Evolutionary conservation across 1,139 yeast species (phyloP).

Genomic region (Yamadazyma friedrichii): DNA sequence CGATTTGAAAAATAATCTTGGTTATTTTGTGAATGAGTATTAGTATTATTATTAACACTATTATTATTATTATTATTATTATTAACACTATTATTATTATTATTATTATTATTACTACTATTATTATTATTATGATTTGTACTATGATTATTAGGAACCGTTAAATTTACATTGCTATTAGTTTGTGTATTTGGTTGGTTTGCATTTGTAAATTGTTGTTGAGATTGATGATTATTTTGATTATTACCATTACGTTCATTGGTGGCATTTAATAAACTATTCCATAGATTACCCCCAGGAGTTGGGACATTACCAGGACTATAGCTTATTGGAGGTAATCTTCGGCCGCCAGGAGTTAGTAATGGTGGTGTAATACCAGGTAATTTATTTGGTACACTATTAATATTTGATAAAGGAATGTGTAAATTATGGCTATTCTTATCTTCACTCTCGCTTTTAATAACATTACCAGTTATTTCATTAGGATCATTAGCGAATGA

Average conservation of each 20-base stretch:
- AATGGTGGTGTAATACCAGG: slow-evolving; percentile 54
- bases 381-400: slow-evolving; percentile 22
- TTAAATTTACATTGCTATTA: background rate
- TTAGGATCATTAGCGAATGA: slow-evolving; percentile 71
- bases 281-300: slow-evolving; percentile 50
- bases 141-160: background rate
- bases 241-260: slow-evolving; percentile 6
- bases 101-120: background rate
- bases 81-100: slow-evolving; percentile 3
- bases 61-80: background rate
- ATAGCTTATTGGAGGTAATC: slow-evolving; percentile 54
- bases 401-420: slow-evolving; percentile 30
- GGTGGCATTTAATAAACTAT: slow-evolving; percentile 42
- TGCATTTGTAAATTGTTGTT: background rate
- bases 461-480: slow-evolving; percentile 7
- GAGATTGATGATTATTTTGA: background rate
- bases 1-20: slow-evolving; percentile 34
- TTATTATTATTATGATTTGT: slow-evolving; percentile 2
- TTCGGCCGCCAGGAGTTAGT: slow-evolving; percentile 61
- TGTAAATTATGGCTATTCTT: slow-evolving; percentile 34
- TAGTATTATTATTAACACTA: slow-evolving; percentile 1
- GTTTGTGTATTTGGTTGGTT: slow-evolving; percentile 3
- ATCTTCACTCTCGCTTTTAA: slow-evolving; percentile 4
- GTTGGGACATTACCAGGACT: slow-evolving; percentile 44
- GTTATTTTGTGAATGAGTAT: slow-evolving; percentile 5